Base-by-base conservation (phyloP, 2,329 filamentous ascomycete species). In the Fusarium camptoceras region DNA sequence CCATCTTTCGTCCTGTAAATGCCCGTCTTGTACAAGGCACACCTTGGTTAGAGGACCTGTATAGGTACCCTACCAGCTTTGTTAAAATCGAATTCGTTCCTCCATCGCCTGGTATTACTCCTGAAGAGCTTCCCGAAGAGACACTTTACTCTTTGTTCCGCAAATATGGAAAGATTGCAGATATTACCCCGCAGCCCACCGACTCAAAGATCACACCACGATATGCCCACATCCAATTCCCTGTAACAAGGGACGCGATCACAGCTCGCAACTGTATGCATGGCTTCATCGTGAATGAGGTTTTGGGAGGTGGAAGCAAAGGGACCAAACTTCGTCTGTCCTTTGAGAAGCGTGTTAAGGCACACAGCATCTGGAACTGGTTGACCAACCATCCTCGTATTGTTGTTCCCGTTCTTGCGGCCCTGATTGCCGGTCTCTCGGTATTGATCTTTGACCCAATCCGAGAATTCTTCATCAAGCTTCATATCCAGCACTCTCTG, bases 221-320 rank as follows among this genome's bases (percentile, higher is more conserved):
- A 73, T 97, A 89, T 78, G 94, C 94, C 1, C 88, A 89, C 55
- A 80, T 98, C 24, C 92, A 94, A 75, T 98, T 96, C 74, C 84
- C 88, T 2, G 85, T 87, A 10, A 85, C 92, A 16, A 87, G 92
- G 37, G 91, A 92, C 75, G 91, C 94, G 9, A 91, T 97, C 58
- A 94, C 96, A 88, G 94, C 94, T 1, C 91, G 93, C 73, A 97
- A 97, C 75, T 98, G 95, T 76, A 86, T 98, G 81, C 96, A 99
- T 78, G 94, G 95, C 0, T 92, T 92, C 64, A 84, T 90, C 5
- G 88, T 97, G 2, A 79, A 85, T 0, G 91, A 94, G 73, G 83
- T 88, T 25, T 81, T 87, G 42, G 93, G 92, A 7, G 93, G 93
- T 44, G 94, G 93, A 6, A 92, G 91, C 73, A 83, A 83, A 25